Base-by-base conservation (phyloP, 176 grass and related monocot species). In the Musa schizocarpa region DNA sequence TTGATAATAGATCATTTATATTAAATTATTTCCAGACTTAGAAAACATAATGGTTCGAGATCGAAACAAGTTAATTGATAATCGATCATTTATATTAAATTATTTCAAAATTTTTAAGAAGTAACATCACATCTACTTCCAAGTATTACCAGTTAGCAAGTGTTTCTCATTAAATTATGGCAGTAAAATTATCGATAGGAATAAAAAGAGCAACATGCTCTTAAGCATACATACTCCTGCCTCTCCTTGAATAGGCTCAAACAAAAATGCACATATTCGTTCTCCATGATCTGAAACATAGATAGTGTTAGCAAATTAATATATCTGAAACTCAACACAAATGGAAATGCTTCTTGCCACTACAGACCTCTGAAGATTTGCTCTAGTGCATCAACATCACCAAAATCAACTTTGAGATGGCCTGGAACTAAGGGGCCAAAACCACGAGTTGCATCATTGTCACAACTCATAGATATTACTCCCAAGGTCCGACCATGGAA, bases 221-320 rank as follows among this genome's bases (percentile, higher is more conserved):
- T 68, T 52, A 57, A 73, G 80, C n/a, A 83, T 62, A 78, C 82
- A 20, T 93, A 98, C 94, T 82, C 94, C 94, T 69, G 94, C 94
- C 83, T 98, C 94, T 81, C 94, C 94, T 91, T 98, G 94, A 76
- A 98, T 93, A 61, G 94, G 94, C 88, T 98, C 94, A 78, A 98
- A 98, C 52, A 98, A 58, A 93, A 98, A 98, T 20, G 88, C 84
- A 3, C 94, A 98, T 71, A 98, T 89, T 59, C 17, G 65, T 74
- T 87, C 86, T 68, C 90, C 90, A 63, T 91, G 88, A 66, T 87
- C 94, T 98, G 90, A 76, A 83, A 83, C 53, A 34, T 50, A 9
- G 52, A 69, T 48, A 53, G 55, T 62, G 29, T 34, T n/a, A 70
- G 0, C 68, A 65, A 21, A n/a, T 55, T 54, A 78, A 54, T 12